Percentiles rank a stretch among this genome's conserved stretches.
phyloP scores from a whole-genome alignment of 805 yeast genomes.

The Yarrowia phangngaensis region DNA sequence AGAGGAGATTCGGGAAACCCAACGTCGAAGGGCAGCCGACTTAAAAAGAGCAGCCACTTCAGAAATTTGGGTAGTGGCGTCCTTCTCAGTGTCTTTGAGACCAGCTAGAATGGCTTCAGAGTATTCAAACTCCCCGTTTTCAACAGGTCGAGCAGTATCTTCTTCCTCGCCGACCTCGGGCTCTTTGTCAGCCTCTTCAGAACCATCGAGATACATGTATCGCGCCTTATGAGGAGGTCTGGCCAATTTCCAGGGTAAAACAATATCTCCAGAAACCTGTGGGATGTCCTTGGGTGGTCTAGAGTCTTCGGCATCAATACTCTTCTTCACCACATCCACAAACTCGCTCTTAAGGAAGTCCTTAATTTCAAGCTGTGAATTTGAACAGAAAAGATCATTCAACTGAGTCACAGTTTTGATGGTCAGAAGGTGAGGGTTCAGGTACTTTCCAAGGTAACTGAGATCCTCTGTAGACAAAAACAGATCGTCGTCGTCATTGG shows the following conservation, averaged over 20 bases:
- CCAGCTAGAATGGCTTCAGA: conserved; percentile 1
- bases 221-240: conserved; percentile 93
- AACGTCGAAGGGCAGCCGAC: conserved; percentile 61
- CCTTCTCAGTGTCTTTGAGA: conserved; percentile 24
- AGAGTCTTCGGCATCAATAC: conserved; percentile 53
- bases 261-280: conserved; percentile 49
- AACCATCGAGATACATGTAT: conserved; percentile 71
- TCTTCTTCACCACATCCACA: conserved; percentile 46
- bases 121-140: conserved; percentile 23
- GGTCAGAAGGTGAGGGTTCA: conserved; percentile 54
- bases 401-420: conserved; percentile 44
- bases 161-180: conserved; percentile 27
- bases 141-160: conserved; percentile 31
- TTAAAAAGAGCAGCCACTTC: conserved; percentile 57
- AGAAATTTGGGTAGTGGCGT: conserved; percentile 41
- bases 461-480: conserved; percentile 45
- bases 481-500: conserved; percentile 26
- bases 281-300: conserved; percentile 53
- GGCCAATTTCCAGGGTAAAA: conserved; percentile 82
- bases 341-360: conserved; percentile 58
- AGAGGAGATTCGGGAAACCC: conserved; percentile 62
- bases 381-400: conserved; percentile 54
- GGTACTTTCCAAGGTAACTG: conserved; percentile 49
- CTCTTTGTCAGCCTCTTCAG: conserved; percentile 34
- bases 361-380: conserved; percentile 64